Percentiles rank a stretch among this genome's conserved stretches.
These are phyloP conservation scores for Yamadazyma paraphyllophila DNA, from an alignment of 805 yeast genomes.

Conservation along the genomic window DNA sequence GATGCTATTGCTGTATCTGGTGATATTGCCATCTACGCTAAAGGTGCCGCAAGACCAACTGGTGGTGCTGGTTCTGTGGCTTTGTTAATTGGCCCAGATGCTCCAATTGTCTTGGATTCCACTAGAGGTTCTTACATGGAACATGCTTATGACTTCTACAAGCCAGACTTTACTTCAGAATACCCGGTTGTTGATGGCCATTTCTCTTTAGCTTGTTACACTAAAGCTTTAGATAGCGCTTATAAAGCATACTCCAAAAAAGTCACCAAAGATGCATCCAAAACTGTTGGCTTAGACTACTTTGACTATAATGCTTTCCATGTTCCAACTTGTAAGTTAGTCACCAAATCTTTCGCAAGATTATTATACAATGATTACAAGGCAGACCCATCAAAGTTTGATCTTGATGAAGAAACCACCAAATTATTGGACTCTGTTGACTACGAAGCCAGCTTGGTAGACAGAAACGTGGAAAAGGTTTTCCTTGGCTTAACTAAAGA, in stretches of 20 bases:
- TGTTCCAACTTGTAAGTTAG: slow-evolving; percentile 96
- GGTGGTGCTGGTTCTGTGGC: slow-evolving; percentile 99
- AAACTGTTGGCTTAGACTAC: slow-evolving; percentile 62
- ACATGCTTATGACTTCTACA: slow-evolving; percentile 96
- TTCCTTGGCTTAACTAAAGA: slow-evolving; percentile 78
- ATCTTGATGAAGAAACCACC: slow-evolving; percentile 49
- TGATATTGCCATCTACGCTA: slow-evolving; percentile 94
- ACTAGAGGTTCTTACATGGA: slow-evolving; percentile 92
- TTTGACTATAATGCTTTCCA: slow-evolving; percentile 97
- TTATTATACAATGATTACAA: slow-evolving; percentile 83
- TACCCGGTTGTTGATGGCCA: slow-evolving; percentile 98
- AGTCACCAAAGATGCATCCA: slow-evolving; percentile 46
- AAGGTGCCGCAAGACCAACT: slow-evolving; percentile 98
- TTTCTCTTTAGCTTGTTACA: slow-evolving; percentile 89
- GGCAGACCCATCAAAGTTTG: slow-evolving; percentile 61
- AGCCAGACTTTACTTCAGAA: slow-evolving; percentile 94
- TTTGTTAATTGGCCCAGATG: slow-evolving; percentile 92
- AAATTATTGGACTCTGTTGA: slow-evolving; percentile 50
- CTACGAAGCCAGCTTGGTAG: slow-evolving; percentile 77
- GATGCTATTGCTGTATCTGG: slow-evolving; percentile 96
- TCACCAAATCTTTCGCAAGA: slow-evolving; percentile 89
- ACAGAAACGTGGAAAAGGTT: slow-evolving; percentile 78
- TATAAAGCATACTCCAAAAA: slow-evolving; percentile 81
- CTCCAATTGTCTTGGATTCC: slow-evolving; percentile 90
- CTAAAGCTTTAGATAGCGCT: slow-evolving; percentile 86